phyloP scores from a whole-genome alignment of 768 basidiomycete genomes.

The Tylopilus intermedius region DNA sequence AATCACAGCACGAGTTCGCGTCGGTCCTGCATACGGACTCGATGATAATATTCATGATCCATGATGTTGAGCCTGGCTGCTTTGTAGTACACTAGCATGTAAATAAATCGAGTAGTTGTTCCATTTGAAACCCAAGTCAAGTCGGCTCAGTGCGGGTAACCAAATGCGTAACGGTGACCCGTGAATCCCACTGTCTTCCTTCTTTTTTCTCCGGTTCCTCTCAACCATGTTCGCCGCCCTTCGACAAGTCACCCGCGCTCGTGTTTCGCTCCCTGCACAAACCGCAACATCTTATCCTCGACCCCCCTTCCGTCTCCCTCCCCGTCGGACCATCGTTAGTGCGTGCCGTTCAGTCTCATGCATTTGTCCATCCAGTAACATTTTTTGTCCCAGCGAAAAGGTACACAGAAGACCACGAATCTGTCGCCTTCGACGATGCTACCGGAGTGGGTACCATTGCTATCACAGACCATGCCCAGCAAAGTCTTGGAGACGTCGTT shows the following conservation, averaged over 20 bases:
- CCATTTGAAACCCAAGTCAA: not conserved
- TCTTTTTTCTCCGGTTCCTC: slow-evolving; percentile 35
- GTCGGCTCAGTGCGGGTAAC: slow-evolving; percentile 15
- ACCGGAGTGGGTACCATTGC: slow-evolving; percentile 75
- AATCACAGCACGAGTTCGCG: not conserved
- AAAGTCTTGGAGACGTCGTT: slow-evolving; percentile 90
- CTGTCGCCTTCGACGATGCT: slow-evolving; percentile 69
- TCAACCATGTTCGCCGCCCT: slow-evolving; percentile 17
- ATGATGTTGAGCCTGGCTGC: no score
- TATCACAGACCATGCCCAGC: slow-evolving; percentile 91
- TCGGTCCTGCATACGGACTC: no score
- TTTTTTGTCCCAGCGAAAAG: slow-evolving; percentile 24
- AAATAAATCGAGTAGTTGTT: not conserved
- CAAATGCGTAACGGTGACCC: slow-evolving; percentile 14
- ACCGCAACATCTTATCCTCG: not conserved
- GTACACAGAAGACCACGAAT: slow-evolving; percentile 88
- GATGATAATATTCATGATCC: no score
- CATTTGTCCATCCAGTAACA: not conserved
- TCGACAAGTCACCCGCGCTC: slow-evolving; percentile 15
- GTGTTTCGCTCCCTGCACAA: slow-evolving; percentile 3
- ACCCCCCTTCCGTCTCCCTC: slow-evolving; percentile 2
- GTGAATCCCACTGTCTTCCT: slow-evolving; percentile 30
- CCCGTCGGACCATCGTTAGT: slow-evolving; percentile 25
- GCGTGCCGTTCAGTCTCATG: slow-evolving; percentile 3
- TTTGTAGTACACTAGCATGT: not conserved